Base-by-base conservation (phyloP, 2,329 filamentous ascomycete genomes). In the Aspergillus vadensis region DNA sequence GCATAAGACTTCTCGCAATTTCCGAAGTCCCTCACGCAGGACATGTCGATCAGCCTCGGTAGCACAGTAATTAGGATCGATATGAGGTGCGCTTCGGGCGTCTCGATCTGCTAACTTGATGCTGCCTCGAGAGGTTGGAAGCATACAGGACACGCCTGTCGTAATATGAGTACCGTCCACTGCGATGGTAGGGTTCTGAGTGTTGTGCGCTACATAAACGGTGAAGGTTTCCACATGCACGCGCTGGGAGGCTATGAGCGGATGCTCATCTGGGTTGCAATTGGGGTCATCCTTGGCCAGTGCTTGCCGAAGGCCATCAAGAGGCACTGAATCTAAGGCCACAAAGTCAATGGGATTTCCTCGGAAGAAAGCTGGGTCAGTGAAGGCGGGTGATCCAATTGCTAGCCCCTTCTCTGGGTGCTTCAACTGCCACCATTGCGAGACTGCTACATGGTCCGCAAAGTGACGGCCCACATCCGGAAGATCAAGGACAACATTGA, bases 401-500 rank as follows among this genome's bases (percentile, higher is more conserved):
- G 64, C 44, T 8, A 64, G 61, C 15, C 64, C 63, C 12, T 64
- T 59, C 14, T 66, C 63, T 1, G 66, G 62, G 44, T 65, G 14
- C 25, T 48, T 55, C 9, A 69, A 54, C 39, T 67, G 67, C 60
- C 62, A 68, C 50, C 53, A 63, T 17, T 61, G 61, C 4, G 57
- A 25, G 4, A 58, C 21, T 1, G 50, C 15, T 19, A 60, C 19
- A 30, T 70, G 64, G 25, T 64, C 59, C 15, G 55, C 51, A 19
- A 60, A 57, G 36, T 64, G 58, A 7, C 44, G 41, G 15, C 62
- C 62, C 23, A 65, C 58, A n/a, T 58, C 50, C 5, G 62, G 63
- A 3, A 44, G 10, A 41, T 65, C 63, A 7, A 47, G 36, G 21
- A 60, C 9, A 3, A 57, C 27, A 5, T 71, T 65, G 50, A 79